phyloP scores from a whole-genome alignment of 768 basidiomycete genomes.

The Roridomyces roridus region DNA sequence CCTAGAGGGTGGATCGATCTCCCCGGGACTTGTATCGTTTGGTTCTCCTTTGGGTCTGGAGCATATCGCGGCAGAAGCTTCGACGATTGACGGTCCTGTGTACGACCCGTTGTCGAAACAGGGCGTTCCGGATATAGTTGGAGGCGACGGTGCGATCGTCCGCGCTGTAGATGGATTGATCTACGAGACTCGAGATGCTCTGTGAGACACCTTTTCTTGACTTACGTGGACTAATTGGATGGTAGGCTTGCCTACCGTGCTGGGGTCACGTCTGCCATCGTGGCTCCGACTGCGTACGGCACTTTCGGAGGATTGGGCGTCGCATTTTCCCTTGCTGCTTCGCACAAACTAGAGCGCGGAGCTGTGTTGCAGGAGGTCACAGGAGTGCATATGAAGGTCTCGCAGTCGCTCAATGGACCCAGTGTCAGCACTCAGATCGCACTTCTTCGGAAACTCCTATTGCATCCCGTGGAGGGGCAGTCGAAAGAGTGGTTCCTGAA shows the following conservation, averaged over 20 bases:
- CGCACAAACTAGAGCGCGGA: slow-evolving; percentile 62
- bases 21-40: slow-evolving; percentile 71
- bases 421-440: slow-evolving; percentile 88
- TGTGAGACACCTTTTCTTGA: slow-evolving; percentile 55
- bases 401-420: slow-evolving; percentile 48
- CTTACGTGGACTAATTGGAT: background rate
- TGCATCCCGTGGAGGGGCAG: slow-evolving; percentile 44
- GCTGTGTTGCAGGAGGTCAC: slow-evolving; percentile 69
- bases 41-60: slow-evolving; percentile 75
- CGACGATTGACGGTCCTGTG: slow-evolving; percentile 71
- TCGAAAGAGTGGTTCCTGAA: slow-evolving; percentile 52
- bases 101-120: slow-evolving; percentile 56
- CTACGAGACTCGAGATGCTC: slow-evolving; percentile 70
- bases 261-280: slow-evolving; percentile 75
- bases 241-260: slow-evolving; percentile 68
- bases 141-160: slow-evolving; percentile 57
- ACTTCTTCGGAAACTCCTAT: slow-evolving; percentile 68
- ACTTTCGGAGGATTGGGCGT: slow-evolving; percentile 71
- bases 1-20: slow-evolving; percentile 72
- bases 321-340: slow-evolving; percentile 65
- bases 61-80: slow-evolving; percentile 70
- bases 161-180: slow-evolving; percentile 78
- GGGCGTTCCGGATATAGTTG: slow-evolving; percentile 53
- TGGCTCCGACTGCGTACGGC: slow-evolving; percentile 58
- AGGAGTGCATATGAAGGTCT: slow-evolving; percentile 70